Evolutionary conservation across 768 basidiomycete genomes (phyloP).

Genomic region (Termitomyces sp.): DNA sequence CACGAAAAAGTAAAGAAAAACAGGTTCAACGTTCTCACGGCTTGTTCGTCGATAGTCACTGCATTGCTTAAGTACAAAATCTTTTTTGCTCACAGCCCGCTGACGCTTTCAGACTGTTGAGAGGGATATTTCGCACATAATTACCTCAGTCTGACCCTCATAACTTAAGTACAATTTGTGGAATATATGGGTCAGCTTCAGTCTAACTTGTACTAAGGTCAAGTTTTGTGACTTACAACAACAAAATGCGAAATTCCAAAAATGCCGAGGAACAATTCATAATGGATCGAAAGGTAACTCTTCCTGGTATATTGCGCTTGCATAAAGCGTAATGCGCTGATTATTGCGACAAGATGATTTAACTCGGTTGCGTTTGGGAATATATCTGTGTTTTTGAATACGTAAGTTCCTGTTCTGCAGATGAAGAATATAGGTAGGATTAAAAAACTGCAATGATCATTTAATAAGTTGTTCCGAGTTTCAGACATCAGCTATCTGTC

Average conservation of each 20-base stretch:
- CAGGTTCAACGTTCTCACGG: constrained; percentile 3
- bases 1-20: not conserved
- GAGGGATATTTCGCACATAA: not conserved
- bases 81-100: not conserved
- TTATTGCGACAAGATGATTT: not conserved
- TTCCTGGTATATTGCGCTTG: not conserved
- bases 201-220: not conserved
- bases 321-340: not conserved
- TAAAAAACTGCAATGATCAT: not conserved
- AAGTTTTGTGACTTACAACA: not conserved
- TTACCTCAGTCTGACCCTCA: not conserved
- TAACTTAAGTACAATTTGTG: not conserved
- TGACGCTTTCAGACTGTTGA: not conserved
- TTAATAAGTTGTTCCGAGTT: not conserved
- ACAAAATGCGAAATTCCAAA: not conserved
- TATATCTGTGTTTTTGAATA: too few species aligned
- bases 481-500: not conserved
- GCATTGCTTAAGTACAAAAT: not conserved
- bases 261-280: not conserved
- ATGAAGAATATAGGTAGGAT: not conserved
- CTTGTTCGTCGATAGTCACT: not conserved
- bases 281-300: not conserved
- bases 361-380: not conserved
- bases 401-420: not conserved
- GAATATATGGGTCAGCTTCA: not conserved